Percentiles rank a stretch among this genome's conserved stretches.
Conservation (phyloP, 306 rosid species). For the Geum urbanum region DNA sequence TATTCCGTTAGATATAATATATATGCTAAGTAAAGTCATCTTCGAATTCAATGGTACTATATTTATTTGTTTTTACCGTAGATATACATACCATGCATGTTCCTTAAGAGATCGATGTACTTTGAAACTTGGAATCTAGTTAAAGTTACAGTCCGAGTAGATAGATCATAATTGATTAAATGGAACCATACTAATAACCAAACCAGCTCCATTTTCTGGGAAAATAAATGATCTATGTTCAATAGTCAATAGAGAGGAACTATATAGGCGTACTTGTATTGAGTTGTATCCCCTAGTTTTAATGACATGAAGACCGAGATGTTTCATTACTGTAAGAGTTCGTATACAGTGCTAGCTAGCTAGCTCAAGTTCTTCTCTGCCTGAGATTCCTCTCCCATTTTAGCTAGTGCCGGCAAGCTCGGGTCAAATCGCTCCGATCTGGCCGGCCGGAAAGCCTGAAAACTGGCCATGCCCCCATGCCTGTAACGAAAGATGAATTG, state of each 20-base stretch:
- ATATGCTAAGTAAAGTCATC: slow-evolving; percentile 5
- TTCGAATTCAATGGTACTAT: background rate
- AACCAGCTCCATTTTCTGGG: background rate
- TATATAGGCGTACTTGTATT: too few relatives aligned
- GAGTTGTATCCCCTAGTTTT: too few relatives aligned
- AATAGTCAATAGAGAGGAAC: background rate
- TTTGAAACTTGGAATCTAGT: background rate
- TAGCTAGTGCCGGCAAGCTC: too few relatives aligned
- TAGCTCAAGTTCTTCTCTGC: too few relatives aligned
- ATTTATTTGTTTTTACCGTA: too few relatives aligned
- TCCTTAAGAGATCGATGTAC: background rate
- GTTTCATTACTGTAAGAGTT: background rate
- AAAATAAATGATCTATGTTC: background rate
- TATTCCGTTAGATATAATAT: background rate
- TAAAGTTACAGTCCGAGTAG: background rate
- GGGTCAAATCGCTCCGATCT: too few relatives aligned
- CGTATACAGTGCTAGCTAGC: too few relatives aligned
- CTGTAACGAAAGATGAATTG: too few relatives aligned
- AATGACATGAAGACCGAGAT: background rate
- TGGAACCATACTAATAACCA: background rate
- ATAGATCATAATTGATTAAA: background rate
- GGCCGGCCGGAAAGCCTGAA: too few relatives aligned
- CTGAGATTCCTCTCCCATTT: too few relatives aligned
- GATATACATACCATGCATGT: background rate
- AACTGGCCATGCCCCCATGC: too few relatives aligned